A percentile compares a stretch with the other conserved stretches of the same genome.
These are phyloP conservation scores for Alnus glutinosa DNA, from an alignment of 306 rosid species.

Conservation along the genomic window DNA sequence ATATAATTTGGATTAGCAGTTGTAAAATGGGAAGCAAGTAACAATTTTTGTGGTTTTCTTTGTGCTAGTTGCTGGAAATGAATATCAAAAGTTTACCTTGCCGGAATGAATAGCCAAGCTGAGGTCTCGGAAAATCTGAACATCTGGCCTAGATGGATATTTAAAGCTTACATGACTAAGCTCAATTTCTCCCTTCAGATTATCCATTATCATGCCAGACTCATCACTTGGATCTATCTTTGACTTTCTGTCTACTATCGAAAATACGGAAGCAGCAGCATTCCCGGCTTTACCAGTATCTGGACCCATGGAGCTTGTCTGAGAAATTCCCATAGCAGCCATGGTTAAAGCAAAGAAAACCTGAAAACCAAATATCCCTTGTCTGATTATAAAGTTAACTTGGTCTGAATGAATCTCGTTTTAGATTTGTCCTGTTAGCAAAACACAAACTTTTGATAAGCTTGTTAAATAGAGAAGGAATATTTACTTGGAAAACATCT, in stretches of 20 bases:
- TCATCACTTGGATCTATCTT: slow-evolving; percentile 42
- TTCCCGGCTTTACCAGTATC: slow-evolving; percentile 45
- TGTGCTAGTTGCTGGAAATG: neutral
- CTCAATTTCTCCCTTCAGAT: slow-evolving; percentile 43
- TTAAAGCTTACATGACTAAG: slow-evolving; percentile 42
- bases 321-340: slow-evolving; percentile 44
- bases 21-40: neutral
- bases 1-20: neutral
- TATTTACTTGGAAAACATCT: slow-evolving; percentile 56
- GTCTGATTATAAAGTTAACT: neutral
- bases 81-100: slow-evolving; percentile 32
- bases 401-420: neutral
- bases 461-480: slow-evolving; percentile 3
- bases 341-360: slow-evolving; percentile 53
- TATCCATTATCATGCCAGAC: slow-evolving; percentile 32
- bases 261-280: slow-evolving; percentile 42
- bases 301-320: slow-evolving; percentile 38
- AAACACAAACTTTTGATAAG: neutral
- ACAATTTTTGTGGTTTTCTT: neutral
- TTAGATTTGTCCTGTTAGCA: neutral
- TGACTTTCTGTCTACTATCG: slow-evolving; percentile 39
- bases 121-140: slow-evolving; percentile 44
- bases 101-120: slow-evolving; percentile 42
- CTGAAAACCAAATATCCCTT: slow-evolving; percentile 22
- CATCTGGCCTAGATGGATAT: slow-evolving; percentile 43